phyloP scores from a whole-genome alignment of 345 rosid genomes.

The Citrus reticulata region DNA sequence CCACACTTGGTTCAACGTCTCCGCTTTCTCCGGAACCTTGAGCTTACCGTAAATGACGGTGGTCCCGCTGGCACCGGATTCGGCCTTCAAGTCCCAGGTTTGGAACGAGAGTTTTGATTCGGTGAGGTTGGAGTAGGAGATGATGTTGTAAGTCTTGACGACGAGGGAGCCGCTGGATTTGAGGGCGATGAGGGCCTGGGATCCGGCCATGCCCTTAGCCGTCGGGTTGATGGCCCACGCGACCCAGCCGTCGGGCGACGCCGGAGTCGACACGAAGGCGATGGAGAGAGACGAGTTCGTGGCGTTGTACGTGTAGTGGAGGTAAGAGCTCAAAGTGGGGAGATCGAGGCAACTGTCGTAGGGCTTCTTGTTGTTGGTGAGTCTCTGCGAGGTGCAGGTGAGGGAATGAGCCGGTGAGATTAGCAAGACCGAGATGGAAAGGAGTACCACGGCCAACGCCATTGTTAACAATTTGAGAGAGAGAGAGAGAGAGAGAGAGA shows the following conservation, averaged over 20 bases:
- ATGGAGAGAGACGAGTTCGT: constrained; percentile 72
- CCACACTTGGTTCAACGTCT: constrained; percentile 75
- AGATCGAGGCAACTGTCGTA: constrained; percentile 50
- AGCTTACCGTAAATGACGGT: constrained; percentile 45
- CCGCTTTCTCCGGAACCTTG: constrained; percentile 48
- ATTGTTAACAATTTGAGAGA: background rate
- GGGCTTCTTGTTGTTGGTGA: constrained; percentile 22
- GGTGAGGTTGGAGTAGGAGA: constrained; percentile 11
- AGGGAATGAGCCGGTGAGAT: constrained; percentile 46
- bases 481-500: background rate
- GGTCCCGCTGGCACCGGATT: constrained; percentile 24
- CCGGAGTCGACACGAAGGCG: constrained; percentile 62
- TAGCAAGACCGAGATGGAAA: constrained; percentile 23
- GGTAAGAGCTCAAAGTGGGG: constrained; percentile 42
- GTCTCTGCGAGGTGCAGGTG: constrained; percentile 51
- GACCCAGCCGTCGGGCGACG: constrained; percentile 54
- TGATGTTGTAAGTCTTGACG: constrained; percentile 53
- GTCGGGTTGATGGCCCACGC: constrained; percentile 82
- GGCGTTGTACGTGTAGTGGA: constrained; percentile 69
- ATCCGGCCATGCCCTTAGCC: constrained; percentile 47
- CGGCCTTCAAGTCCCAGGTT: constrained; percentile 50
- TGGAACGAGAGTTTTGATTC: constrained; percentile 49
- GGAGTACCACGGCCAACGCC: constrained; percentile 3
- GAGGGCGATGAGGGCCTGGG: constrained; percentile 63
- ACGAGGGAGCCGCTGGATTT: constrained; percentile 28